phyloP scores from a whole-genome alignment of 768 basidiomycete genomes.

The Scleroderma citrinum region DNA sequence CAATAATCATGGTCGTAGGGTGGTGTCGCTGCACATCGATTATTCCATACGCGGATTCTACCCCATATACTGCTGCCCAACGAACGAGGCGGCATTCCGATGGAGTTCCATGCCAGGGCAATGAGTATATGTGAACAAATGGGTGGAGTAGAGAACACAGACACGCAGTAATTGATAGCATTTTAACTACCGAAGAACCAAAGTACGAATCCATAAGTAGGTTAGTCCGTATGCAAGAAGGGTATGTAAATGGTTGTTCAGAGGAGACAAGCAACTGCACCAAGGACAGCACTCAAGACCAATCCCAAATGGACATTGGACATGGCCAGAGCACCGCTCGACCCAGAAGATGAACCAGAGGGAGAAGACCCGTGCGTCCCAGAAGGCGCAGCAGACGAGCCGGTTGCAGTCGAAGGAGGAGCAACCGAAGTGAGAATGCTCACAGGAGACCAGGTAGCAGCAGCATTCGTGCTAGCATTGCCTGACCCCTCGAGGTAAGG shows the following conservation, averaged over 20 bases:
- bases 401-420: constrained; percentile 25
- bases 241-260: constrained; percentile 3
- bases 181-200: neutral
- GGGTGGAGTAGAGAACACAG: constrained; percentile 17
- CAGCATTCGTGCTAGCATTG: constrained; percentile 37
- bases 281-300: constrained; percentile 7
- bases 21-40: constrained; percentile 27
- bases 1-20: constrained; percentile 13
- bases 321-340: constrained; percentile 8
- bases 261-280: constrained; percentile 11
- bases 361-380: constrained; percentile 9
- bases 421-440: constrained; percentile 39
- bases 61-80: constrained; percentile 26
- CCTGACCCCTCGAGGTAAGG: constrained; percentile 49
- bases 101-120: constrained; percentile 25
- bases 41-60: constrained; percentile 32
- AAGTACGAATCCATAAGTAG: neutral
- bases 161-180: neutral
- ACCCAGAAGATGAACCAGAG: constrained; percentile 5
- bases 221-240: constrained; percentile 5
- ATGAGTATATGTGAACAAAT: constrained; percentile 23
- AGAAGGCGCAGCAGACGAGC: constrained; percentile 3
- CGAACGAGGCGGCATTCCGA: constrained; percentile 23
- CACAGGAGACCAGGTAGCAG: constrained; percentile 46
- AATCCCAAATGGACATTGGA: constrained; percentile 12